Evolutionary conservation across 441 rosid species (phyloP).

Genomic region (Metrosideros polymorpha): DNA sequence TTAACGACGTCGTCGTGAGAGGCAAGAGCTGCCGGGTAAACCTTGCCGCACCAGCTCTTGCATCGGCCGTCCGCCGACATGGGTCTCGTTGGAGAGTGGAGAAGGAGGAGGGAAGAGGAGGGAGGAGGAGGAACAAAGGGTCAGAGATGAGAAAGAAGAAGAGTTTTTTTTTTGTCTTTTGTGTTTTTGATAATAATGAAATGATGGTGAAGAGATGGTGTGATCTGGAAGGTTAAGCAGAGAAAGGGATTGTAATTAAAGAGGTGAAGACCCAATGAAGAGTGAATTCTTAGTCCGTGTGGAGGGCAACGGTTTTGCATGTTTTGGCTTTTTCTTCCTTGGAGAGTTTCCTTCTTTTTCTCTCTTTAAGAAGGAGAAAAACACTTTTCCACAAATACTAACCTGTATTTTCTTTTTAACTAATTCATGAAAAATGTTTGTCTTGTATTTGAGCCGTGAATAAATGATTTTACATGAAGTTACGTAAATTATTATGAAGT

Average conservation of each 20-base stretch:
- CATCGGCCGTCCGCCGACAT: slow-evolving; percentile 35
- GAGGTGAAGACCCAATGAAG: slow-evolving; percentile 1
- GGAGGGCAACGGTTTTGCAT: slow-evolving; percentile 51
- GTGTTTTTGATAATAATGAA: not conserved
- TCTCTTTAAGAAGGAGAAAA: not conserved
- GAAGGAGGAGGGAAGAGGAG: not conserved
- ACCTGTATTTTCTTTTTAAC: slow-evolving; percentile 9
- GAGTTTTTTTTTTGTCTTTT: not conserved
- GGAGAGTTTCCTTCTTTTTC: not conserved
- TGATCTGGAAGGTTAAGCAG: not conserved
- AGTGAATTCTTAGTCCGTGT: slow-evolving; percentile 27
- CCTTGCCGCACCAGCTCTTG: slow-evolving; percentile 13
- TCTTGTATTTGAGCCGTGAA: not conserved
- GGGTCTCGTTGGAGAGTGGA: not conserved
- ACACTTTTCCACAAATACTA: slow-evolving; percentile 1
- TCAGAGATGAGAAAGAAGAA: not conserved
- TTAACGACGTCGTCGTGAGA: slow-evolving; percentile 45
- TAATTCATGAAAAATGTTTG: slow-evolving; percentile 1
- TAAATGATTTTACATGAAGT: not conserved
- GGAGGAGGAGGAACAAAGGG: not conserved
- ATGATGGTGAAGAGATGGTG: not conserved
- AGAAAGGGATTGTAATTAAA: slow-evolving; percentile 28
- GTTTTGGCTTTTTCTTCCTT: slow-evolving; percentile 46
- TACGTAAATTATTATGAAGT: not conserved
- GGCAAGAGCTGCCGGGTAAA: slow-evolving; percentile 58